Base-by-base conservation (phyloP, 768 basidiomycete species). In the Clitopilus hobsonii region DNA sequence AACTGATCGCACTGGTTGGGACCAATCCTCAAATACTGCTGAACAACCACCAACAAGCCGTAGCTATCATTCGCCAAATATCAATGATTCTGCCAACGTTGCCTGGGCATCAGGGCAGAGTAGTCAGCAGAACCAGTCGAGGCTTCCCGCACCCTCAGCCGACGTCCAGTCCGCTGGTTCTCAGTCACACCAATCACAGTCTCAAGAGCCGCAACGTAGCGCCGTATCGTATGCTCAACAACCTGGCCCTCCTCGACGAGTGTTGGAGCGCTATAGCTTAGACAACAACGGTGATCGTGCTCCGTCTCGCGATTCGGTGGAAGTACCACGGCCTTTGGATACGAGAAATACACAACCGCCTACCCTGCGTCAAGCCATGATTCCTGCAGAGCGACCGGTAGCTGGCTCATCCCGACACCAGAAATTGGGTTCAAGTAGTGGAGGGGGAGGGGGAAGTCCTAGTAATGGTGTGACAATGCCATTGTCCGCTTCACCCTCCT, bases 401-500 rank as follows among this genome's bases (percentile, higher is more conserved):
- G 65, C 22, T 63, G 41, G 41, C 18, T 45, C 41, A 20, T 45
- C 41, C 70, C 26, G 73, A 74, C 48, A 64, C 68, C 16, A 45
- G 41, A 45, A 45, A 20, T 4, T 45, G n/a, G 41, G 41, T 45
- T 45, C 41, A 45, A 45, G 22, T 45, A 45, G 41, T 38, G 61
- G 63, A 41, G 65, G 62, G n/a, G 54, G 56, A 63, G 56, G 62
- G n/a, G 54, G 56, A 63, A 56, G 65, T 65, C 63, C 76, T 61
- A 69, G 63, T 51, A 51, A 69, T 28, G 67, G 78, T 18, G 77
- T 83, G 32, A 77, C 80, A 52, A 82, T 84, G 64, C 82, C 82
- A 26, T 69, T 86, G 45, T 79, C 83, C 20, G 77, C 82, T 11
- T 79, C 82, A 13, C 82, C 82, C 53, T 73, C 78, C 14, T 86